Conservation (phyloP, 2,329 filamentous ascomycete genomes). For the Boeremia lycopersici region DNA sequence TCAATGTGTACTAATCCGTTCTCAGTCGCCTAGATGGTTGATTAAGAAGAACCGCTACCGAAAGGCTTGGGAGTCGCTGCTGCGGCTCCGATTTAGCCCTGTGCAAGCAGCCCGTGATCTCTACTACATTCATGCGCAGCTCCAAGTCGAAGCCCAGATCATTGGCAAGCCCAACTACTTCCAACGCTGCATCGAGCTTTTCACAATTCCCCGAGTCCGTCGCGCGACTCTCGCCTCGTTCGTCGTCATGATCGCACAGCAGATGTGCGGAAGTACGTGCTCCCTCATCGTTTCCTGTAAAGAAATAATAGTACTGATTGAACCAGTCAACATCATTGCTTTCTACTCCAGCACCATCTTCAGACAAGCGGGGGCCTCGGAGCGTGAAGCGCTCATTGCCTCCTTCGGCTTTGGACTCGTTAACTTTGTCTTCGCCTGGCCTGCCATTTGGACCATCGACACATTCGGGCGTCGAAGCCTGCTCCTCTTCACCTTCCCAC, state of each 20-base stretch:
- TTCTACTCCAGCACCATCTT: conserved; percentile 66
- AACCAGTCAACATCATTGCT: conserved; percentile 60
- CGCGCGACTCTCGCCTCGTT: conserved; percentile 75
- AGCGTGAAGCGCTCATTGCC: conserved; percentile 22
- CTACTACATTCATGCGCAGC: conserved; percentile 49
- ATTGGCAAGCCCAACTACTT: conserved; percentile 39
- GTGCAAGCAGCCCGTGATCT: conserved; percentile 51
- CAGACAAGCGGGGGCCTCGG: conserved; percentile 23
- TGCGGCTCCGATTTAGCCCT: conserved; percentile 47
- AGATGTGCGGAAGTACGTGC: conserved; percentile 41
- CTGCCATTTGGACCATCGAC: conserved; percentile 79
- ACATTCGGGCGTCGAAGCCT: conserved; percentile 76
- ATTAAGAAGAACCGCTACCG: conserved; percentile 50
- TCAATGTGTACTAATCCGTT: not conserved
- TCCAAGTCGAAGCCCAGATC: conserved; percentile 34
- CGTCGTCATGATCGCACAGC: conserved; percentile 62
- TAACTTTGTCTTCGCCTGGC: conserved; percentile 46
- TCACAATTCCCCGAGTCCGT: conserved; percentile 70
- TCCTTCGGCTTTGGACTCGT: conserved; percentile 26
- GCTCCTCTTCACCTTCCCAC: conserved; percentile 52
- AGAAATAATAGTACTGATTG: not conserved
- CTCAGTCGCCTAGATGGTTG: conserved; percentile 34
- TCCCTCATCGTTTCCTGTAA: not conserved
- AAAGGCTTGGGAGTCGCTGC: conserved; percentile 49
- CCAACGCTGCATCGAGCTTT: conserved; percentile 57